Conservation (phyloP, 2,329 filamentous ascomycete species). For the Fusarium sp. region DNA sequence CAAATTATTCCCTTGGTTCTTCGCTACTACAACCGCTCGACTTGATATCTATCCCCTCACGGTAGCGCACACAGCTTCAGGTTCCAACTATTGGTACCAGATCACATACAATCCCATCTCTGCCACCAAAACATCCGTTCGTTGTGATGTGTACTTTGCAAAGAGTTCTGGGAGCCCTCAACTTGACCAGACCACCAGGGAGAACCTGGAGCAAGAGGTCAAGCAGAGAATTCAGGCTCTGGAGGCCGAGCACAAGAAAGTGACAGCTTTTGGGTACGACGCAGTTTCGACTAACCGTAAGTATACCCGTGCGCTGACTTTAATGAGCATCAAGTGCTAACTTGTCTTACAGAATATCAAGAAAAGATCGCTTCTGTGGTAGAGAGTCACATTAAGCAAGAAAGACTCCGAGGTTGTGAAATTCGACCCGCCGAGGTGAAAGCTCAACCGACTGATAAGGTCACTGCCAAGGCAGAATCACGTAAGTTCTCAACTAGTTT, state of each 20-base stretch:
- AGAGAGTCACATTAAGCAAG: not conserved
- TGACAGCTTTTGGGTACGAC: not conserved
- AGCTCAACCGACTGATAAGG: not conserved
- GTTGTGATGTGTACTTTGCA: not conserved
- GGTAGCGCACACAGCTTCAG: not conserved
- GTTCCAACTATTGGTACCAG: not conserved
- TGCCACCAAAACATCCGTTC: not conserved
- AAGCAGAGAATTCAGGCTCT: not conserved
- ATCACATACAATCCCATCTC: conserved; percentile 1
- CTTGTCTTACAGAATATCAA: not conserved
- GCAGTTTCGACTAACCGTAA: not conserved
- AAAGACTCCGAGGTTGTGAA: not conserved
- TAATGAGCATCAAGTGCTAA: not conserved
- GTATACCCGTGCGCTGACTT: not conserved
- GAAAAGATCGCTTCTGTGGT: not conserved
- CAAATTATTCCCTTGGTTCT: not conserved
- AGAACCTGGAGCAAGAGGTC: not conserved
- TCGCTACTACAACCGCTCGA: not conserved
- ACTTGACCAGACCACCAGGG: not conserved
- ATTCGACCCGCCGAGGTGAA: conserved; percentile 1
- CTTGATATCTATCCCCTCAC: not conserved
- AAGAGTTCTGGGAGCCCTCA: not conserved
- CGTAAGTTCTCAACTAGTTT: not conserved
- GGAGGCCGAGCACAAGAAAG: not conserved
- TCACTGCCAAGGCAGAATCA: not conserved